Evolutionary conservation across 768 basidiomycete species (phyloP), one percentile per base, ranked within the genome.

Genomic region (Hypholoma fasciculare): DNA sequence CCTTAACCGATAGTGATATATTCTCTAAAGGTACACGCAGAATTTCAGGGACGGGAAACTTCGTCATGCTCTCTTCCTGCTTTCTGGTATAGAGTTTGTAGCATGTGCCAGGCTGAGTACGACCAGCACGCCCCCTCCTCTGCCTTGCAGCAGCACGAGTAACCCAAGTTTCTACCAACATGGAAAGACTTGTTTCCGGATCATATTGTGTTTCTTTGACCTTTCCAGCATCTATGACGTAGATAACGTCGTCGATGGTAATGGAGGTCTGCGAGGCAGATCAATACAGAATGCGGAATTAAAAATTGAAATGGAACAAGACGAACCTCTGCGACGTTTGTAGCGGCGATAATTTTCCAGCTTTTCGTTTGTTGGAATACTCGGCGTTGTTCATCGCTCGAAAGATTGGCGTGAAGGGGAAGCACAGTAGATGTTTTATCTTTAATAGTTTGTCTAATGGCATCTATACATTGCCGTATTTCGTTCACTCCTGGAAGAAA

Each of bases 401-500:
- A 86, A 19, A 97, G 76, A 69, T 96, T 96, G 11, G 95, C 93
- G 66, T 97, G 95, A 0, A 98, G 81, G 0, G 95, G 92, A 23
- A 94, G 77, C 49, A 90, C 79, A 27, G 82, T 80, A 4, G 75
- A 78, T 23, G 77, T 67, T 40, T 74, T 75, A 7, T 69, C 69
- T 3, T 63, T 57, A 0, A 75, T 57, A 13, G 68, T 61, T 39
- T 66, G 67, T 14, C 74, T 76, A 43, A 94, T 72, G 4, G 81
- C 76, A 12, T 88, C 82, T 17, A 92, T 84, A 64, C 90, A 91
- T 59, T 89, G 85, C 17, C 85, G 82, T 61, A 94, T 94, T 67
- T 94, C 92, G 71, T 89, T 90, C 1, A 94, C 89, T 69, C 95
- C 95, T n/a, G 93, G 86, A 54, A 95, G 77, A 73, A 98, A 98